A percentile compares a stretch with the other conserved stretches of the same genome.
Evolutionary conservation across 2,329 filamentous ascomycete species (phyloP).

Genomic region (Harringtonia lauricola): DNA sequence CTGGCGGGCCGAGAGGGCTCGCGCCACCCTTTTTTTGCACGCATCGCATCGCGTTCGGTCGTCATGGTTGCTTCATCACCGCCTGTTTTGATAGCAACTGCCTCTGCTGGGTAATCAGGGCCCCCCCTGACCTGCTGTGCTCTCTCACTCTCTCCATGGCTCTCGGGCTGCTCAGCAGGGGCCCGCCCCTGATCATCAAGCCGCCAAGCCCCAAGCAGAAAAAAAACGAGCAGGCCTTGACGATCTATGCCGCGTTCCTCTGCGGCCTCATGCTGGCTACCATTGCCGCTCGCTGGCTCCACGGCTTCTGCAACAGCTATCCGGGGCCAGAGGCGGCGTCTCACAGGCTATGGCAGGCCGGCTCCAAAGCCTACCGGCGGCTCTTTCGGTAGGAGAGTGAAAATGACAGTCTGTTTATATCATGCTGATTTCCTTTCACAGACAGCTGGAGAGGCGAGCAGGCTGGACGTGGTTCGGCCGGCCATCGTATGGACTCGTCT

Average conservation of each 20-base stretch:
- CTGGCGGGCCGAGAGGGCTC: no score
- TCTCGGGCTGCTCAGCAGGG: no score
- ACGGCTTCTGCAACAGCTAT: neutral
- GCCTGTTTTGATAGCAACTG: no score
- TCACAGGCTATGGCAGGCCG: neutral
- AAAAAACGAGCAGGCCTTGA: conserved; percentile 6
- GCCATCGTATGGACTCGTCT: neutral
- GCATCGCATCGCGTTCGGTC: no score
- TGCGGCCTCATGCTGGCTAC: neutral
- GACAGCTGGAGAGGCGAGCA: neutral
- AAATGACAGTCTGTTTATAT: no score
- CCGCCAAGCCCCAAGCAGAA: conserved; percentile 5
- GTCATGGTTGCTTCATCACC: no score
- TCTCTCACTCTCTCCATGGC: no score
- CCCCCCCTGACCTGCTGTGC: no score
- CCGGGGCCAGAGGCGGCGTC: no score
- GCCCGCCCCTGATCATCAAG: neutral
- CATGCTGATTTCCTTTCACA: neutral
- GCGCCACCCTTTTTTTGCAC: no score
- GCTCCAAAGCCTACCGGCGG: neutral
- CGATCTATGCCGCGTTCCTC: conserved; percentile 3
- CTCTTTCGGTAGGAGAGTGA: neutral
- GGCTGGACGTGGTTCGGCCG: no score
- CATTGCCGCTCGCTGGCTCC: neutral
- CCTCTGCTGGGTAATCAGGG: no score